Base-by-base conservation (phyloP, 2,329 filamentous ascomycete genomes). In the Cytospora schulzeri region DNA sequence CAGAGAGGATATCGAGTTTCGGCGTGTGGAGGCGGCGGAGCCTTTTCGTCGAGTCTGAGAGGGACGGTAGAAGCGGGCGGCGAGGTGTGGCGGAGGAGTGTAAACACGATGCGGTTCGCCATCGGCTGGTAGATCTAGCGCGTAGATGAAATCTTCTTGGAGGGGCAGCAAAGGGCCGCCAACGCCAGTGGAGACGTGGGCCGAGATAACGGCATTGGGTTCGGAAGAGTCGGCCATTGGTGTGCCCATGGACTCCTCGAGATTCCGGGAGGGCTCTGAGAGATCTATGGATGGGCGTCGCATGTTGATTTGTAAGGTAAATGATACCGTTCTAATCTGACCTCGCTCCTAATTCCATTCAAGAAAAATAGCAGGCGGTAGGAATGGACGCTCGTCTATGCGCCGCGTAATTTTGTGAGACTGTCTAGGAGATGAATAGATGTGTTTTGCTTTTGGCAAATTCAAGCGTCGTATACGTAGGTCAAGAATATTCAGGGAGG, bases 1-100 rank as follows among this genome's bases (percentile, higher is more conserved):
- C 28, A 83, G 86, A 1, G 91, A 93, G 4, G 91, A 92, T 33
- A 93, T 85, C 64, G 90, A 93, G 77, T 92, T 93, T 67, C 91
- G 88, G 69, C 91, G 88, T 33, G 91, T 93, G 1, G 91, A 93
- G 28, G 90, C 86, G 17, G 91, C 90, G 28, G 91, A 93, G 64
- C 89, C 88, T 75, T 89, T 91, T 70, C 89, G 88, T 69, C 89
- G 87, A 68, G 82, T 84, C 69, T 87, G 86, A 5, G 81, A 85
- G 41, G 84, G 85, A 66, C 88, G 85, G 76, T 91, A 91, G 79
- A 94, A 92, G 68, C 91, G 89, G 61, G 90, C 90, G 70, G 90
- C 90, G 72, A 93, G 89, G 72, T 88, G 89, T 33, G 91, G 88
- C 60, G 91, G 91, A 54, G 90, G 91, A 60, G 87, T 85, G 72